Base-by-base conservation (phyloP, 73 alveolate species). In the Breviolum minutum region DNA sequence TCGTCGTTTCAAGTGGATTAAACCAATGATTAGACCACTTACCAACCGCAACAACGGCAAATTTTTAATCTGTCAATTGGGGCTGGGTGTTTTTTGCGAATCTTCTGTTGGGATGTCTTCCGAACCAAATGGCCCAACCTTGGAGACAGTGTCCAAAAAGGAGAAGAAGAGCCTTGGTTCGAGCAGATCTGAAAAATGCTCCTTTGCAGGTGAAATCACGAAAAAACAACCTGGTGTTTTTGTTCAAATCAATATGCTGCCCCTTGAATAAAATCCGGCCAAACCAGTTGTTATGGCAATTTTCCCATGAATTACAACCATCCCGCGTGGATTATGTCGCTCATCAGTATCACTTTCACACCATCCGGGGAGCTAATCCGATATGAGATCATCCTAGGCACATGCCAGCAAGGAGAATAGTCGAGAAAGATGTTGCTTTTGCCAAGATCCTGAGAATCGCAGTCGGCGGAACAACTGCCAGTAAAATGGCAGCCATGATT, bases 331-430 rank as follows among this genome's bases (percentile, higher is more conserved):
- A 40, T 40, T 40, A 2, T 40, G 54, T 40, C 54, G 54, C 54
- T 40, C 54, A 40, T 40, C 54, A 6, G 29, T 3, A 73, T 40
- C 82, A 73, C 13, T 73, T 71, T n/a, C 32, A 71, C 26, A 60
- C 81, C 4, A 17, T 71, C 20, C n/a, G 0, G 77, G 17, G 26
- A n/a, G n/a, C n/a, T n/a, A n/a, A n/a, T n/a, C n/a, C n/a, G 10
- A 20, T 5, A 10, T 69, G 77, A n/a, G 77, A 27, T 54, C 85
- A 27, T 27, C 85, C n/a, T 5, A 76, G 85, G 87, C 24, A 27
- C 97, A 90, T 90, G 87, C 97, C 97, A 30, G 97, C 97, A 40
- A 90, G 88, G 29, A 90, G 87, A 62, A 90, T 90, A 64, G 97
- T 90, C 24, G 88, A 40, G 63, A 90, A 90, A 66, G 97, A 90